Base-by-base conservation (phyloP, 2,329 filamentous ascomycete genomes). In the Fusarium oligoseptatum region DNA sequence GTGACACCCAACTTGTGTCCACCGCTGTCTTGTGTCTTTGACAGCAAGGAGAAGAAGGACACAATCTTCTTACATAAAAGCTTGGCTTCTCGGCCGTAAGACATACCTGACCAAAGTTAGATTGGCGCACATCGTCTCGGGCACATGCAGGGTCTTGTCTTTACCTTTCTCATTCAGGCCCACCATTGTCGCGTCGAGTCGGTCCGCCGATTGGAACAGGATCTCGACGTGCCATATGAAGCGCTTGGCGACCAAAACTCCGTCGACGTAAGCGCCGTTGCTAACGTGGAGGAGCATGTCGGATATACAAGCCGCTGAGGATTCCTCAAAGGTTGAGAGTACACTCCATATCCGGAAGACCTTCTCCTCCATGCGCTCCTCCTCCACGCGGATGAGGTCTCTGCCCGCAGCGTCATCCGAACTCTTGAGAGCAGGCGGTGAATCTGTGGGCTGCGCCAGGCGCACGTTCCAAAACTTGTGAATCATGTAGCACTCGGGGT, bases 381-480 rank as follows among this genome's bases (percentile, higher is more conserved):
- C 97, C 77, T 96, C 92, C 62, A 93, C 90, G 36, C 94, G 92
- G 58, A 99, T 94, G 17, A 88, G 86, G 61, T 94, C 92, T 62
- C 95, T 92, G 72, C 92, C 90, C 72, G 92, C 90, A 56, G 84
- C 81, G 64, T 90, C 88, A 63, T 87, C 85, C 12, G 83, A 81
- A 62, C 88, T 78, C 32, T 75, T 34, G n/a, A 84, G 81, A 22
- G 83, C 74, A 34, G 82, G 83, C 66, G 87, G 84, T 39, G 86
- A 80, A 67, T 91, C 87, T 45, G 88, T 88, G 12, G 89, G 87
- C 29, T 91, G 88, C 12, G 92, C 91, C 41, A 99, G 87, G 61
- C 97, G 92, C 69, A 99, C 97, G 81, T 98, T 99, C 97, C 97
- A 99, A 84, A 98, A 99, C 81, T 99, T 99, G 86, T 99, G 97